Conservation (phyloP, 352 stramenopile species). For the Pythium chondricola region DNA sequence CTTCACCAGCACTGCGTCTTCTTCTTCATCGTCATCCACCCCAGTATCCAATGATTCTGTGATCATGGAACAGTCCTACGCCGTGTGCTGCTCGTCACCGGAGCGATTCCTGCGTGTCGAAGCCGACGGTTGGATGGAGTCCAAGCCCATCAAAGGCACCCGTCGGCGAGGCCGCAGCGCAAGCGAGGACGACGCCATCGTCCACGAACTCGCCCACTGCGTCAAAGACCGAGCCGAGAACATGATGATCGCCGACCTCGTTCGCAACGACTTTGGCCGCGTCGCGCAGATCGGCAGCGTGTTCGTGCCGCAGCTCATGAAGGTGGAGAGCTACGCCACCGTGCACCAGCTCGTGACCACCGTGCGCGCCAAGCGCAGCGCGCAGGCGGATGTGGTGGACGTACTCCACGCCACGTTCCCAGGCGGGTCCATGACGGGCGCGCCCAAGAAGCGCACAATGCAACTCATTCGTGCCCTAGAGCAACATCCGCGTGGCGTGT, state of each 20-base stretch:
- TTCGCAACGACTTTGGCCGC: constrained; percentile 94
- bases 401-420: constrained; percentile 94
- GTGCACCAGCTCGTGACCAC: constrained; percentile 98
- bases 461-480: constrained; percentile 94
- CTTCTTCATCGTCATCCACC: neutral
- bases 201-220: constrained; percentile 67
- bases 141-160: constrained; percentile 97
- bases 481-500: constrained; percentile 85
- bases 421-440: constrained; percentile 96
- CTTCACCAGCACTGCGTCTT: constrained; percentile 14
- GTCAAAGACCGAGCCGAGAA: constrained; percentile 96
- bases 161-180: constrained; percentile 38
- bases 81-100: constrained; percentile 94
- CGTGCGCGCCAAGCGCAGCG: constrained; percentile 71
- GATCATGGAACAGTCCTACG: constrained; percentile 47
- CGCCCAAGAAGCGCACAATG: constrained; percentile 96
- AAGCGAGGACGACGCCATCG: constrained; percentile 56
- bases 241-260: constrained; percentile 97
- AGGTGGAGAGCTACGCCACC: constrained; percentile 94
- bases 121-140: constrained; percentile 84
- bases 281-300: constrained; percentile 90
- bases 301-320: constrained; percentile 91
- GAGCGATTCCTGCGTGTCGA: constrained; percentile 91
- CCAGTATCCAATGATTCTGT: neutral
- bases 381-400: constrained; percentile 74